Conservation (phyloP, 495 filamentous ascomycete species). For the Aspergillus baeticus region DNA sequence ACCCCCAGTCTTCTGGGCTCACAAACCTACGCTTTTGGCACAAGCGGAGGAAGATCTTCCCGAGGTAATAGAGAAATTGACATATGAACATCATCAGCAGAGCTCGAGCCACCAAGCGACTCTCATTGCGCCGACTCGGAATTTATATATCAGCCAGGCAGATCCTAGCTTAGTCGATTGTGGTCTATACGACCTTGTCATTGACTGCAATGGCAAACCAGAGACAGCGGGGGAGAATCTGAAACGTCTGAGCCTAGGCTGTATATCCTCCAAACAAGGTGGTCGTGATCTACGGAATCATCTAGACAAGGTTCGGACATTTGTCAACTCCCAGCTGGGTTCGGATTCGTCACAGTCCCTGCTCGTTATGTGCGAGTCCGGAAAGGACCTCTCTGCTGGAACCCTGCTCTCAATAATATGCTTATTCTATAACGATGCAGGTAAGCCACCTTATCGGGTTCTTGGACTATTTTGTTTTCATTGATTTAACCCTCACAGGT, state of each 20-base stretch:
- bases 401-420: slow-evolving; percentile 63
- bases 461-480: background rate
- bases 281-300: slow-evolving; percentile 71
- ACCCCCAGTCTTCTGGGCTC: slow-evolving; percentile 73
- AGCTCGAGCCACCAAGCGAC: slow-evolving; percentile 22
- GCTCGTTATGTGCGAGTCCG: slow-evolving; percentile 59
- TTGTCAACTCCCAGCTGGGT: slow-evolving; percentile 34
- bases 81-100: slow-evolving; percentile 34
- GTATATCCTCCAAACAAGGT: slow-evolving; percentile 66
- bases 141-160: slow-evolving; percentile 38
- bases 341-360: slow-evolving; percentile 35
- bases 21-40: slow-evolving; percentile 52
- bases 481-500: slow-evolving; percentile 27
- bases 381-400: slow-evolving; percentile 65
- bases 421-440: slow-evolving; percentile 57
- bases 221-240: slow-evolving; percentile 31
- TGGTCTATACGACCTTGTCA: slow-evolving; percentile 42
- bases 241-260: slow-evolving; percentile 58
- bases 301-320: slow-evolving; percentile 54
- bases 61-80: slow-evolving; percentile 56
- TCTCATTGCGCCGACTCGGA: slow-evolving; percentile 36
- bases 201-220: slow-evolving; percentile 40
- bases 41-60: slow-evolving; percentile 65
- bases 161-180: slow-evolving; percentile 15
- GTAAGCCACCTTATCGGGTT: slow-evolving; percentile 29